Evolutionary conservation across 345 rosid species (phyloP), one percentile per base, ranked within the genome.

Genomic region (Eucalyptus curtisii): DNA sequence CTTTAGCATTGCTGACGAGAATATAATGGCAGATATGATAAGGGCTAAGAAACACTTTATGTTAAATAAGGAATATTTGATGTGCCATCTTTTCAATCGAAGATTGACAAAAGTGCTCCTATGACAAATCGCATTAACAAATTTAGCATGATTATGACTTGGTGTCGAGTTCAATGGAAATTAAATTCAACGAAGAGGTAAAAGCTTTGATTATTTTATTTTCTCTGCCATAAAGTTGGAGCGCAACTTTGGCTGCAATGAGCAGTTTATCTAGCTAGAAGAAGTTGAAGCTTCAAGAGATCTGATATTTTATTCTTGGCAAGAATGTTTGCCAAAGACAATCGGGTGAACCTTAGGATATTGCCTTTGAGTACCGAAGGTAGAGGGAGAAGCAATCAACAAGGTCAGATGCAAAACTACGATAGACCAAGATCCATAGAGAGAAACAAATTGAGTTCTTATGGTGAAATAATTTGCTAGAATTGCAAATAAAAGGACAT

Each of bases 211-310:
- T 45, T 10, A 2, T 45, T 13, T 82, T 24, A 49, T 12, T n/a
- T 5, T 82, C 1, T 45, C 30, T 81, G 27, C n/a, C 3, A 5
- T 2, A 86, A 49, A 31, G 9, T 86, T 50, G 40, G 59, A 48
- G 59, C 0, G 8, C 42, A 64, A 66, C 10, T 5, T 0, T 44
- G 22, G 6, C 2, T 12, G n/a, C 0, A n/a, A 5, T 45, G 20
- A n/a, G 20, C 20, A 64, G 0, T 64, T 64, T 13, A 45, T 82
- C 2, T 44, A 5, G 86, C 9, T 30, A 45, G 33, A 49, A 82
- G 86, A 82, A 45, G 86, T 42, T 82, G 52, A 45, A 44, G 30
- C 86, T 82, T 82, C 19, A 82, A 12, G 30, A 22, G 17, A 49
- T 82, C 2, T 0, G 3, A 42, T 13, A 82, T 49, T 49, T 44